Base-by-base conservation (phyloP, 306 rosid species). In the Prosopis cineraria region DNA sequence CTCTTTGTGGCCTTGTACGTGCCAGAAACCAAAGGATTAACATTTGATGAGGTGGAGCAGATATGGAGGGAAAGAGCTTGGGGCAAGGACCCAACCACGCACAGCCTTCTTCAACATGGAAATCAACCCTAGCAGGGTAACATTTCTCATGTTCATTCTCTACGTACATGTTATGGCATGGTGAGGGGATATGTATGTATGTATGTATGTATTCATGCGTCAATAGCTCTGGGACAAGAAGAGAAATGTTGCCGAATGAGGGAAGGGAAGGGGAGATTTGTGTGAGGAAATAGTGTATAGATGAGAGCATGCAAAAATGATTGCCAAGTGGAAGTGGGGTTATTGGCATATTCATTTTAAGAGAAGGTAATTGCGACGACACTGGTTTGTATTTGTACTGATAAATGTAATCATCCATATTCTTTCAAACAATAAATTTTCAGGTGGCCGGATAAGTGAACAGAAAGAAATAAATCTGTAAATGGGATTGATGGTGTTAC, bases 11-110 rank as follows among this genome's bases (percentile, higher is more conserved):
- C 78, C 25, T 6, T 80, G 24, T 80, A 72, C 22, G 84, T 94
- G 72, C 98, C 98, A 2, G 98, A 94, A 83, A 94, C 98, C 19
- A 87, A 94, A 74, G 98, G 98, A 27, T 82, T 94, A 81, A 86
- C 96, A 13, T 94, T 94, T 79, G 96, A 92, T 90, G 98, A 94
- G 81, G 97, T 94, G 78, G 98, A 89, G 82, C 65, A 55, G 71
- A 81, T 94, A 58, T 94, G 98, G 98, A 94, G 88, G 85, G 85
- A 86, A 74, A 94, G 87, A 77, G 98, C 97, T 68, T 76, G 89
- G 88, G 91, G 96, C 40, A 81, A 78, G 37, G 82, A 79, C 80
- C 70, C 78, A 10, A 62, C 65, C 77, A 78, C 91, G 33, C 84
- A 81, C 47, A 77, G 74, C 74, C 96, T 92, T 69, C 88, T 94